These are phyloP conservation scores for Colletotrichum godetiae DNA, from an alignment of 2,329 filamentous ascomycete genomes.

Conservation along the genomic window DNA sequence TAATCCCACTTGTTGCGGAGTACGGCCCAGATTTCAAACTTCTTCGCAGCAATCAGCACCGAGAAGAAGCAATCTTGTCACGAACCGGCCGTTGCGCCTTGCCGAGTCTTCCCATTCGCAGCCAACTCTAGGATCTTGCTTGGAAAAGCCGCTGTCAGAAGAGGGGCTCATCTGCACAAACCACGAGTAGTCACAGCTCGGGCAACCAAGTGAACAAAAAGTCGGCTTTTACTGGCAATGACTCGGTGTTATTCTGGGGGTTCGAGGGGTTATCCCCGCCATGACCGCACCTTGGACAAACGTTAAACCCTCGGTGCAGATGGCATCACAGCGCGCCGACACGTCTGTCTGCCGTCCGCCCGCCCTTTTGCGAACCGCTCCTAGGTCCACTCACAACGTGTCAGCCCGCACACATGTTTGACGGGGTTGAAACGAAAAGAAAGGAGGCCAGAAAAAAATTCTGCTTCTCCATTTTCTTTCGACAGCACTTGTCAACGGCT, in stretches of 20 bases:
- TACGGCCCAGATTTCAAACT: constrained; percentile 12
- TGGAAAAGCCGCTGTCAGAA: constrained; percentile 24
- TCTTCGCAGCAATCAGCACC: constrained; percentile 19
- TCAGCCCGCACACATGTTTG: constrained; percentile 22
- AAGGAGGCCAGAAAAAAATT: background rate
- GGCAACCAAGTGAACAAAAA: background rate
- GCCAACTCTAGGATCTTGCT: constrained; percentile 24
- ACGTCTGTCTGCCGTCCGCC: background rate
- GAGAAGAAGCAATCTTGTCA: constrained; percentile 14
- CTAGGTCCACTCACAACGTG: constrained; percentile 16
- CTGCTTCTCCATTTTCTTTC: background rate
- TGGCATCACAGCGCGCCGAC: background rate
- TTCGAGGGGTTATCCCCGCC: constrained; percentile 18
- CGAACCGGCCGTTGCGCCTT: background rate
- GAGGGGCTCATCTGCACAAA: constrained; percentile 22
- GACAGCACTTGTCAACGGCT: background rate
- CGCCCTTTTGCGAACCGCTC: constrained; percentile 10
- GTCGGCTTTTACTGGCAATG: constrained; percentile 11
- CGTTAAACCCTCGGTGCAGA: background rate
- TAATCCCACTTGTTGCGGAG: constrained; percentile 16
- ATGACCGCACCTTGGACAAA: background rate
- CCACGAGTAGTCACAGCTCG: constrained; percentile 1
- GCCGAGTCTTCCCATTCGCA: constrained; percentile 26
- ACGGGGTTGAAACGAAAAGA: constrained; percentile 14
- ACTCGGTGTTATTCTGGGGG: constrained; percentile 18